Evolutionary conservation across 2,329 filamentous ascomycete species (phyloP), one percentile per base, ranked within the genome.

Genomic region (Aspergillus pseudoviridinutans): DNA sequence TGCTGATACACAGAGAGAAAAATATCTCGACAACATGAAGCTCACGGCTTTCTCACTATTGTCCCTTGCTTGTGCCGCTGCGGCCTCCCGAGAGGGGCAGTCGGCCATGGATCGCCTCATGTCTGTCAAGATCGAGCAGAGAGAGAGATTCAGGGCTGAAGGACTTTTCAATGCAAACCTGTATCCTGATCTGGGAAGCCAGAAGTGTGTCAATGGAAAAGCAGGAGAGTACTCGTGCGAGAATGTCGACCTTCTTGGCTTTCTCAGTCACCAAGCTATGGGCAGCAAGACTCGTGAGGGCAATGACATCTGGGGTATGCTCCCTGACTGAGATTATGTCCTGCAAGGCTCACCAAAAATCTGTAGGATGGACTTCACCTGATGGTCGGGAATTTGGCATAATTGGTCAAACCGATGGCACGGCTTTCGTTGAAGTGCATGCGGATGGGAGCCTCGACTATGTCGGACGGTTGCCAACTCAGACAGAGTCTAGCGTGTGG

Each of bases 241-340:
- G 17, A 64, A 62, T 22, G 56, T 62, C 8, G 58, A 64, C n/a
- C 53, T 64, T 9, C 44, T 54, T 20, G 42, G 50, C 4, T 64
- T 64, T 29, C 50, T 64, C 28, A 64, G 61, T 42, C 61, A 64
- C 32, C 61, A 64, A 51, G 60, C 56, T n/a, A 27, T 64, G 61
- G 60, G 59, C n/a, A 64, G 60, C 22, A 42, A n/a, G 25, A 62
- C 58, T 25, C 61, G 61, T 41, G 61, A 64, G 53, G 61, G 61
- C 0, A 64, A 64, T 20, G 60, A 64, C 56, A n/a, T 64, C 12
- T 64, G 61, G 61, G 61, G 60, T 62, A 46, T 41, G 60, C 42
- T 32, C n/a, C 24, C 8, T 50, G 4, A 20, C 7, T 27, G 25
- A 20, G 3, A 46, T 12, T 20, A 24, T 35, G 22, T 25, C 7